These are phyloP conservation scores for Dryas drummondii DNA, from an alignment of 306 rosid species.

Conservation along the genomic window DNA sequence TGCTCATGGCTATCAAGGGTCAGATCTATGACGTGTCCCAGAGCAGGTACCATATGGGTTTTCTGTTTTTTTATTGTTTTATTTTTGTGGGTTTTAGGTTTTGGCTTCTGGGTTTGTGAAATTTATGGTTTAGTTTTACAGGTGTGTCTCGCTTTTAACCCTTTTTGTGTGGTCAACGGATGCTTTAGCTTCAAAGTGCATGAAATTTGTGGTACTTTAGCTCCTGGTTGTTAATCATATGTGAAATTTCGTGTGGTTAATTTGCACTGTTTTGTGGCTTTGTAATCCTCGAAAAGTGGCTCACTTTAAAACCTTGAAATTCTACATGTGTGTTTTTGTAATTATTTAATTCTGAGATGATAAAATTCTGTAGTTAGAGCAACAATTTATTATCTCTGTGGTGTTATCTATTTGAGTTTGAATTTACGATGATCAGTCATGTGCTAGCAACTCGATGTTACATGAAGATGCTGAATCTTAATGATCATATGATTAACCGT, in stretches of 20 bases:
- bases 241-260: not conserved
- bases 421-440: not conserved
- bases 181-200: not conserved
- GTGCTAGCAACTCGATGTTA: not conserved
- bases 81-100: slow-evolving; percentile 12
- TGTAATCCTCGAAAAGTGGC: not conserved
- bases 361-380: not conserved
- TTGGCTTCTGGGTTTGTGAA: slow-evolving; percentile 7
- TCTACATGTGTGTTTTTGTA: not conserved
- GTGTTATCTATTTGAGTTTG: not conserved
- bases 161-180: not conserved
- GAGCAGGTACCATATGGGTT: slow-evolving; percentile 59
- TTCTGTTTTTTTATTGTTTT: not conserved
- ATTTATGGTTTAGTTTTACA: slow-evolving; percentile 1
- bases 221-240: not conserved
- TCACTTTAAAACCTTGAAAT: not conserved
- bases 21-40: slow-evolving; percentile 98
- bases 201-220: not conserved
- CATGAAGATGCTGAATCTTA: not conserved
- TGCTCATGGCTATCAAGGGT: slow-evolving; percentile 95
- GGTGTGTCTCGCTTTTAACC: not conserved
- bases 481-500: not conserved
- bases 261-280: not conserved
- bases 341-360: not conserved
- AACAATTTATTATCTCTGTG: not conserved